These are phyloP conservation scores for Sutorius australiensis DNA, from an alignment of 768 basidiomycete genomes.

Conservation along the genomic window DNA sequence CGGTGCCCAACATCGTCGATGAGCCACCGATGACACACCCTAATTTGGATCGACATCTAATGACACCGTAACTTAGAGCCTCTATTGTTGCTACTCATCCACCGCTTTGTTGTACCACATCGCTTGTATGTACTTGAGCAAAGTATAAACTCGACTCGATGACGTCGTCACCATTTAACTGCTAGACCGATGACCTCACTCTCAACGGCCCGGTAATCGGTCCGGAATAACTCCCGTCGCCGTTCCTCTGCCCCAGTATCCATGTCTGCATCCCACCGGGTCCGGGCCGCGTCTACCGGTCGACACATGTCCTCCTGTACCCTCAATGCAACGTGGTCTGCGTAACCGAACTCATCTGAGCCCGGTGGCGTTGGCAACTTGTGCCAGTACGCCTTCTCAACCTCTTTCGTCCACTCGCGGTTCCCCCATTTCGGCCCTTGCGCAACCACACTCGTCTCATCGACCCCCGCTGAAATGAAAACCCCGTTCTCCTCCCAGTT, in stretches of 20 bases:
- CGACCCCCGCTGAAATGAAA: constrained; percentile 12
- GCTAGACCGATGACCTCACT: constrained; percentile 76
- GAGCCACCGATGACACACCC: constrained; percentile 10
- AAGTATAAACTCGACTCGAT: constrained; percentile 1
- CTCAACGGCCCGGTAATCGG: constrained; percentile 80
- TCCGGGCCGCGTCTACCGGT: constrained; percentile 30
- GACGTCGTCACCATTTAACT: constrained; percentile 59
- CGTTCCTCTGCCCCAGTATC: constrained; percentile 42
- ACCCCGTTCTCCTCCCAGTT: constrained; percentile 61
- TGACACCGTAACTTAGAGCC: constrained; percentile 29
- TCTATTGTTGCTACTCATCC: constrained; percentile 18
- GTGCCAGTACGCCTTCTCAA: constrained; percentile 83
- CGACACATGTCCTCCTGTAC: constrained; percentile 42
- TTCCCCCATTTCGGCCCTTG: constrained; percentile 70
- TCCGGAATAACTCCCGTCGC: constrained; percentile 58
- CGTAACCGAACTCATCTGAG: constrained; percentile 12
- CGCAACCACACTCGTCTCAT: not conserved
- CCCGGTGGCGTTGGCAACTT: constrained; percentile 42
- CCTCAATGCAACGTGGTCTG: constrained; percentile 37
- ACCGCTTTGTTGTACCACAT: constrained; percentile 23
- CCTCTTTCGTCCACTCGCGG: constrained; percentile 75
- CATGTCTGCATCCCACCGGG: constrained; percentile 35
- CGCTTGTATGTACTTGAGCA: constrained; percentile 12
- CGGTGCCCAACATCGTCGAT: constrained; percentile 39
- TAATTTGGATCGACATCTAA: constrained; percentile 19